phyloP scores from a whole-genome alignment of 1,139 yeast genomes.

The Pichia sp. region DNA sequence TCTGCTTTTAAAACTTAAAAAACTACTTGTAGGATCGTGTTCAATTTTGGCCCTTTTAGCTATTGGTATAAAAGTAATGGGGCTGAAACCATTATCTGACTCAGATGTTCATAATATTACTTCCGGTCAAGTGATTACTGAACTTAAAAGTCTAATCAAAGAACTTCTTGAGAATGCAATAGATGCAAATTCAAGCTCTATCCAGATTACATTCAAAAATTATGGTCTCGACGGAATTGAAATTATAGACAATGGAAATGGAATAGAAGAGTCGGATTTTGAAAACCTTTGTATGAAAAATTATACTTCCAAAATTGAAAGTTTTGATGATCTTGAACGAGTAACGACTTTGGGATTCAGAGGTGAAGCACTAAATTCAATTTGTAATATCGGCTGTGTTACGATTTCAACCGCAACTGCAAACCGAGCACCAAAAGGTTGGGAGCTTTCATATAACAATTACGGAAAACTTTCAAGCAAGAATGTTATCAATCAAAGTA shows the following conservation, averaged over 20 bases:
- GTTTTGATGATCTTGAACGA: slow-evolving; percentile 48
- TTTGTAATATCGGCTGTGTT: slow-evolving; percentile 47
- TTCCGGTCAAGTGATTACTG: slow-evolving; percentile 88
- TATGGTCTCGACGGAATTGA: slow-evolving; percentile 73
- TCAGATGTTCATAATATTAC: slow-evolving; percentile 66
- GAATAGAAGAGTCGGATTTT: slow-evolving; percentile 56
- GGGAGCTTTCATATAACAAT: slow-evolving; percentile 43
- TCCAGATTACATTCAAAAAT: slow-evolving; percentile 45
- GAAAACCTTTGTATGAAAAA: slow-evolving; percentile 59
- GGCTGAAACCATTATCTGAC: slow-evolving; percentile 34
- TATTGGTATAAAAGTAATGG: too few relatives aligned
- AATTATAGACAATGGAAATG: slow-evolving; percentile 72
- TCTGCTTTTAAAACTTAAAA: not conserved
- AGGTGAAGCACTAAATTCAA: slow-evolving; percentile 77
- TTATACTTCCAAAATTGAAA: slow-evolving; percentile 67
- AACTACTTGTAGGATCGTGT: too few relatives aligned
- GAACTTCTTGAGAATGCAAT: slow-evolving; percentile 82
- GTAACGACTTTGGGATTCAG: slow-evolving; percentile 67
- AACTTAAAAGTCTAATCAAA: slow-evolving; percentile 67
- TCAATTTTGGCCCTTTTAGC: too few relatives aligned
- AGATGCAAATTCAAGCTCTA: slow-evolving; percentile 65
- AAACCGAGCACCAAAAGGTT: slow-evolving; percentile 48
- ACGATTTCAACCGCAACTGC: slow-evolving; percentile 50
- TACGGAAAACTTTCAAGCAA: slow-evolving; percentile 42
- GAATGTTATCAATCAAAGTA: slow-evolving; percentile 41